Percentiles rank a stretch among this genome's conserved stretches.
These are phyloP conservation scores for Fraxinus velutina DNA, from an alignment of 305 asterid species.

Conservation along the genomic window DNA sequence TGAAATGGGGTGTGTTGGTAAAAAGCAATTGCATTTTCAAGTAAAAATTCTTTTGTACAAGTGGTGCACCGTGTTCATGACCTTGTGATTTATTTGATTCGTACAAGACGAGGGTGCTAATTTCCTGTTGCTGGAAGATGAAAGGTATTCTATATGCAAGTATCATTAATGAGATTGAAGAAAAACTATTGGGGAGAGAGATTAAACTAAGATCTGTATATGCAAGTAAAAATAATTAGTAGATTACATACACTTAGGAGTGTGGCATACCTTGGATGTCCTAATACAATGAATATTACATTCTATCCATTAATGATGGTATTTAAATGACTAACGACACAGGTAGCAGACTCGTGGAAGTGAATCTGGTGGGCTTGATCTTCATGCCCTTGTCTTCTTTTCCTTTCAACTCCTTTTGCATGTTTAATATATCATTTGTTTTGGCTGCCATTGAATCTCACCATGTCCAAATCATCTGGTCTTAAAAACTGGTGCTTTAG, in stretches of 20 bases:
- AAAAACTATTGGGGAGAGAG: neutral
- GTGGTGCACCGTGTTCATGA: neutral
- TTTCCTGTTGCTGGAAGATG: neutral
- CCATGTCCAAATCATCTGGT: neutral
- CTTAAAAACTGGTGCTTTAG: neutral
- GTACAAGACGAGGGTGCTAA: neutral
- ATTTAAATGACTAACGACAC: neutral
- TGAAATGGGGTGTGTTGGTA: neutral
- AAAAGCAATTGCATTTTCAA: neutral
- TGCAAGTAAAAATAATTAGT: neutral
- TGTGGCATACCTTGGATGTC: neutral
- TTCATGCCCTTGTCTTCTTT: neutral
- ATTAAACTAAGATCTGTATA: neutral
- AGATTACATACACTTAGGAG: neutral
- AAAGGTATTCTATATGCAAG: neutral
- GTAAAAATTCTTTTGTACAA: neutral
- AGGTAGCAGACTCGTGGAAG: neutral
- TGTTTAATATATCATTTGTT: neutral
- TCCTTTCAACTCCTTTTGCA: neutral
- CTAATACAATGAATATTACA: neutral
- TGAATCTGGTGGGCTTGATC: neutral
- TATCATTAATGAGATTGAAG: neutral
- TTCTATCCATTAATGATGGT: neutral
- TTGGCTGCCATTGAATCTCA: neutral
- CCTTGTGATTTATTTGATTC: neutral